phyloP scores from a whole-genome alignment of 768 basidiomycete genomes.

The Phlegmacium glaucopus region DNA sequence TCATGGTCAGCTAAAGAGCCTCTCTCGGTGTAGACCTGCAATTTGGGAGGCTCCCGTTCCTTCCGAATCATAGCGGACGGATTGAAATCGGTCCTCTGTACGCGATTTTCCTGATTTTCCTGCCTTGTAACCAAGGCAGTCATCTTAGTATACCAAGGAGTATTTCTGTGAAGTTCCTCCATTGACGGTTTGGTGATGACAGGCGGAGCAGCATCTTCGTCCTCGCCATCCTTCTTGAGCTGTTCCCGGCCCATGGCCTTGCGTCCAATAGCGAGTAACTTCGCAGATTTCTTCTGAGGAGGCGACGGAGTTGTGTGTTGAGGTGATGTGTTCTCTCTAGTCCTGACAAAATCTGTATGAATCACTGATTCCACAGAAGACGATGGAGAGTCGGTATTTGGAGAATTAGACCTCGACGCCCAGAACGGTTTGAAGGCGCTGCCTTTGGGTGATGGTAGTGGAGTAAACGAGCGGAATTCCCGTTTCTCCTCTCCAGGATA shows the following conservation, averaged over 20 bases:
- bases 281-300: constrained; percentile 31
- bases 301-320: constrained; percentile 4
- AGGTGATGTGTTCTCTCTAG: constrained; percentile 21
- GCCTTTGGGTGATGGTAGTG: constrained; percentile 40
- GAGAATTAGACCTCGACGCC: constrained; percentile 19
- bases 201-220: constrained; percentile 21
- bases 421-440: constrained; percentile 34
- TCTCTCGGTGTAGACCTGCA: constrained; percentile 18
- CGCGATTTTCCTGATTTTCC: constrained; percentile 7
- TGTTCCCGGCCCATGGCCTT: constrained; percentile 32
- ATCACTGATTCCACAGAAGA: constrained; percentile 11
- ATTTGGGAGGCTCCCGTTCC: constrained; percentile 8
- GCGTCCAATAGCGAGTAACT: constrained; percentile 42
- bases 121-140: constrained; percentile 21
- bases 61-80: constrained; percentile 1
- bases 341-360: constrained; percentile 9
- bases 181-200: constrained; percentile 11
- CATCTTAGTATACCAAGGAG: constrained; percentile 36
- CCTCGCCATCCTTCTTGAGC: constrained; percentile 21
- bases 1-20: constrained; percentile 14
- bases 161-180: constrained; percentile 6
- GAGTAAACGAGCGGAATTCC: constrained; percentile 46
- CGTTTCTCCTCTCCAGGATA: constrained; percentile 10
- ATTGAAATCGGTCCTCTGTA: constrained; percentile 11
- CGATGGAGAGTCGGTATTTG: constrained; percentile 6